Conservation (phyloP, 306 rosid species). For the Delonix regia region DNA sequence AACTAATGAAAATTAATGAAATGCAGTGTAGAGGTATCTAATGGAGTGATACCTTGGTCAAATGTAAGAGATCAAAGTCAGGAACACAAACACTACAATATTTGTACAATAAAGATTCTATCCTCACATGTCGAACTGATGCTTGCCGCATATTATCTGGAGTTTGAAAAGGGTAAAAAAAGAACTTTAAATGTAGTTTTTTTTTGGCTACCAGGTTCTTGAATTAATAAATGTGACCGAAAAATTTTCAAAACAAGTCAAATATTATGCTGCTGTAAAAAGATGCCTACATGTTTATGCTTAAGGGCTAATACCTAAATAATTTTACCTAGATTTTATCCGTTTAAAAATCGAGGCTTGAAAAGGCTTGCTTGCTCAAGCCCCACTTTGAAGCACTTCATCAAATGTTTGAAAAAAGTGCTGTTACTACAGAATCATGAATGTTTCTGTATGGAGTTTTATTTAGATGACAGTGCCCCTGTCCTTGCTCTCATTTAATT, state of each 20-base stretch:
- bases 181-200: too few relatives aligned
- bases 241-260: too few relatives aligned
- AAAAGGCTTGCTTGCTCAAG: slow-evolving; percentile 36
- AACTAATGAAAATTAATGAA: slow-evolving; percentile 16
- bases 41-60: slow-evolving; percentile 9
- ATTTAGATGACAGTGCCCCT: slow-evolving; percentile 50
- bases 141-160: slow-evolving; percentile 35
- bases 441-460: slow-evolving; percentile 16
- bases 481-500: slow-evolving; percentile 45
- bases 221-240: too few relatives aligned
- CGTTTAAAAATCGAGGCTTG: slow-evolving; percentile 30
- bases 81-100: background rate
- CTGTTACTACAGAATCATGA: slow-evolving; percentile 39
- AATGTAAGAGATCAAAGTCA: slow-evolving; percentile 14
- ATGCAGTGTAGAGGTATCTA: background rate
- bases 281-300: too few relatives aligned
- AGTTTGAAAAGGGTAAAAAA: background rate
- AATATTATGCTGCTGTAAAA: background rate
- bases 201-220: too few relatives aligned
- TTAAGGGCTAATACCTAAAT: background rate
- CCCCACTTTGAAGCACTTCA: slow-evolving; percentile 29
- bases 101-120: slow-evolving; percentile 30
- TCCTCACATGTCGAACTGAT: slow-evolving; percentile 32
- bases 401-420: slow-evolving; percentile 16
- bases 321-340: background rate